Evolutionary conservation across 148 eudicot genomes (phyloP).

Genomic region (Agrostemma githago): DNA sequence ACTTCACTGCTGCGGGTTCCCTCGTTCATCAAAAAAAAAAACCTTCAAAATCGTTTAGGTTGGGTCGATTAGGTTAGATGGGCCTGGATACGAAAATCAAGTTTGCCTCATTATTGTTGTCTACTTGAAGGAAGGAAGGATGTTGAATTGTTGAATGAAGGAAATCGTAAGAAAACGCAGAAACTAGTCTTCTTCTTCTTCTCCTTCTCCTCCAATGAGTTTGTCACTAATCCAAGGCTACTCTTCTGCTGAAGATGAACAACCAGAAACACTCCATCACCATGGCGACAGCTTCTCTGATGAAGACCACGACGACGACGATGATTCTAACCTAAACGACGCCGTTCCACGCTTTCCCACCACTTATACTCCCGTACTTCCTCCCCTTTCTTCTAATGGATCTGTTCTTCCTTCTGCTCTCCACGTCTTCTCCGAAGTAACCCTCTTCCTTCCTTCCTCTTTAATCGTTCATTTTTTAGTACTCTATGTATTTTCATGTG

Average conservation of each 20-base stretch:
- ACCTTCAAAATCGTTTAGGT: too few species aligned
- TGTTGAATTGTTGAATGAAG: too few species aligned
- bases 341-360: conserved; percentile 27
- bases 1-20: too few species aligned
- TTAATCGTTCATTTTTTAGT: neutral
- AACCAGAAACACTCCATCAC: conserved; percentile 22
- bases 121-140: too few species aligned
- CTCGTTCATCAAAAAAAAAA: too few species aligned
- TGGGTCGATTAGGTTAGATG: too few species aligned
- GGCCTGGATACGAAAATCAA: too few species aligned
- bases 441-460: neutral
- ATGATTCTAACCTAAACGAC: conserved; percentile 36
- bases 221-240: conserved; percentile 72
- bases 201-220: conserved; percentile 41
- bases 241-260: conserved; percentile 81
- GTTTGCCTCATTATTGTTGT: too few species aligned
- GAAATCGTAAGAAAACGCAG: neutral
- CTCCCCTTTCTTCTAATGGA: conserved; percentile 40
- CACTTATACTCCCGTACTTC: conserved; percentile 38
- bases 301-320: conserved; percentile 34
- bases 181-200: too few species aligned
- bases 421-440: conserved; percentile 80
- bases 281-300: conserved; percentile 36
- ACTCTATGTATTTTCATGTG: neutral
- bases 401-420: conserved; percentile 84